Percentiles rank a stretch among this genome's conserved stretches.
phyloP scores from a whole-genome alignment of 2,329 filamentous ascomycete species.

The Podosphaera fusca region DNA sequence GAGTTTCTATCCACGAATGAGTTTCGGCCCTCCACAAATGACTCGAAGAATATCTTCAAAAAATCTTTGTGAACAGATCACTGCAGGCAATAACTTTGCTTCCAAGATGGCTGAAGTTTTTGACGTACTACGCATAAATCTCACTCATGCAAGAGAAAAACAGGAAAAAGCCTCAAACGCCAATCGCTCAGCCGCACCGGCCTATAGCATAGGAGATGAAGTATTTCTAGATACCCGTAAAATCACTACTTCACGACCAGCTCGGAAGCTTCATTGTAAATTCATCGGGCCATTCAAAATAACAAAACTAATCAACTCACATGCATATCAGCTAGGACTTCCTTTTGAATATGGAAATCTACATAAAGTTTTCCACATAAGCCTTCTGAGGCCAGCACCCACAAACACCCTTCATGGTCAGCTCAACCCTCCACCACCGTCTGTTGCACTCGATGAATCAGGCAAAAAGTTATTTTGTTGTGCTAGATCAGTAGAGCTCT shows the following conservation, averaged over 20 bases:
- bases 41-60: not conserved
- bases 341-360: not conserved
- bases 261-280: conserved; percentile 1
- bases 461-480: not conserved
- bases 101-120: not conserved
- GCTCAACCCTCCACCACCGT: not conserved
- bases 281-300: conserved; percentile 1
- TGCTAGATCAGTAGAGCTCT: no score
- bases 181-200: conserved; percentile 1
- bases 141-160: not conserved
- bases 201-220: conserved; percentile 1
- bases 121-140: not conserved
- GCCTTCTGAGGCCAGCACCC: not conserved
- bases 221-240: conserved; percentile 1
- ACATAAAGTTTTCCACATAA: not conserved
- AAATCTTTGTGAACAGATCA: not conserved
- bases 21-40: not conserved
- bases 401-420: not conserved
- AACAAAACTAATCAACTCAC: not conserved
- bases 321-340: not conserved
- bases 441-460: not conserved
- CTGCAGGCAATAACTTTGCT: not conserved
- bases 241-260: not conserved
- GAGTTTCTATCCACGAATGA: conserved; percentile 1
- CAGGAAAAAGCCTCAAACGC: not conserved